Percentiles rank a stretch among this genome's conserved stretches.
phyloP scores from a whole-genome alignment of 2,329 filamentous ascomycete genomes.

The Parascedosporium putredinis region DNA sequence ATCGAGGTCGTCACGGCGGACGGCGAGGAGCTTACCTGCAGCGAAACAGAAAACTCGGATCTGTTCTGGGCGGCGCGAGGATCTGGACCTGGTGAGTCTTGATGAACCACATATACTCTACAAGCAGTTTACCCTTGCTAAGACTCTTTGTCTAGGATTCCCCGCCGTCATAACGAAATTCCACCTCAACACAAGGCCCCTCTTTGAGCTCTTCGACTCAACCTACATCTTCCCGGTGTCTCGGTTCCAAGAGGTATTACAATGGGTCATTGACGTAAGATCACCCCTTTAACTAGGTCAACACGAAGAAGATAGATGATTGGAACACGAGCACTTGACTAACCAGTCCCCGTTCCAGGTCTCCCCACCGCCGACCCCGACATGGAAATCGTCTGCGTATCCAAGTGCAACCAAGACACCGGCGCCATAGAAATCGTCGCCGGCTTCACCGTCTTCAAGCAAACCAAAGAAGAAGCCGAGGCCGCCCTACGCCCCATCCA shows the following conservation, averaged over 20 bases:
- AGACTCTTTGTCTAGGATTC: conserved; percentile 29
- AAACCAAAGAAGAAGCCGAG: conserved; percentile 14
- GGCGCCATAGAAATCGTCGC: conserved; percentile 12
- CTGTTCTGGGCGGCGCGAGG: conserved; percentile 39
- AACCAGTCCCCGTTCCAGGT: no score
- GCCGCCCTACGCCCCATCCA: not conserved
- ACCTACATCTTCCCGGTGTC: conserved; percentile 36
- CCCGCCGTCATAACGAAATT: conserved; percentile 42
- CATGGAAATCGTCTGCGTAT: conserved; percentile 27
- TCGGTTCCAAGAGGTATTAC: conserved; percentile 31
- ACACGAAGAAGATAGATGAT: not conserved
- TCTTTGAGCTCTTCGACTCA: conserved; percentile 21
- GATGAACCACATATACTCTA: not conserved
- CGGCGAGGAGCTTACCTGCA: conserved; percentile 25
- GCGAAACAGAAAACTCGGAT: conserved; percentile 28
- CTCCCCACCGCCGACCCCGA: conserved; percentile 23
- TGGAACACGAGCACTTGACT: no score
- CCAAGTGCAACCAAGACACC: not conserved
- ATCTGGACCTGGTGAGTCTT: conserved; percentile 27
- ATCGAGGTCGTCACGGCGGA: conserved; percentile 38
- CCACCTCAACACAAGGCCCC: conserved; percentile 29
- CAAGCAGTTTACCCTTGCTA: not conserved
- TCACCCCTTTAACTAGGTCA: not conserved
- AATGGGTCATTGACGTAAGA: conserved; percentile 34
- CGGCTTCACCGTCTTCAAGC: not conserved